These are phyloP conservation scores for Cystobasidium tubakii DNA, from an alignment of 768 basidiomycete genomes.

Conservation along the genomic window DNA sequence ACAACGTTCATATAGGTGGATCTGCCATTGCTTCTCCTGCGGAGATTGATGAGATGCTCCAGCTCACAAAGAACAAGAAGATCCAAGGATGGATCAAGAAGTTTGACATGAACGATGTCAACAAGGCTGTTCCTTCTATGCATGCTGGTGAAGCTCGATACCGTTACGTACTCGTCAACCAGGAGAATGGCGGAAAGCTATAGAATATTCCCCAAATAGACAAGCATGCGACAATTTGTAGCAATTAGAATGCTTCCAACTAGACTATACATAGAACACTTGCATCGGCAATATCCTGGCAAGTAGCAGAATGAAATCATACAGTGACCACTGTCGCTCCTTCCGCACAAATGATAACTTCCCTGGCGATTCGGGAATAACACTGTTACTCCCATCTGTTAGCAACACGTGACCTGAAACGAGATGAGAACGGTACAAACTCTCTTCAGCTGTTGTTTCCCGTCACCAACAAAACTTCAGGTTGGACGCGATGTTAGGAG, in stretches of 20 bases:
- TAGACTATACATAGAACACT: not conserved
- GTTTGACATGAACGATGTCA: conserved; percentile 41
- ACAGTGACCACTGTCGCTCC: too few relatives aligned
- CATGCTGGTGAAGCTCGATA: conserved; percentile 57
- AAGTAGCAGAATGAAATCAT: not conserved
- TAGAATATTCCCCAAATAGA: not conserved
- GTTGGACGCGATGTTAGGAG: too few relatives aligned
- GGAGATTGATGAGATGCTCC: conserved; percentile 56
- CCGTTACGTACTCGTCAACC: conserved; percentile 54
- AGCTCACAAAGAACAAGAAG: conserved; percentile 57
- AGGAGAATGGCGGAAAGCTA: conserved; percentile 34
- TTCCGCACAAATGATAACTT: too few relatives aligned
- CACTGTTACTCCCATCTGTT: too few relatives aligned
- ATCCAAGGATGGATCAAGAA: conserved; percentile 55
- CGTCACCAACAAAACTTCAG: too few relatives aligned
- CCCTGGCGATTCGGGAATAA: too few relatives aligned
- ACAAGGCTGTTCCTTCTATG: conserved; percentile 50
- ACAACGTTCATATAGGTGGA: conserved; percentile 40
- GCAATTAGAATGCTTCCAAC: not conserved
- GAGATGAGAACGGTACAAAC: too few relatives aligned
- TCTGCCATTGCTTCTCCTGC: conserved; percentile 39
- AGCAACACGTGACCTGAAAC: too few relatives aligned
- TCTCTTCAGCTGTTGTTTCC: too few relatives aligned
- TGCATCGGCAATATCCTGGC: not conserved
- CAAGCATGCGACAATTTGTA: not conserved